Percentiles rank a stretch among this genome's conserved stretches.
phyloP scores from a whole-genome alignment of 1,284 basidiomycete species.

The Boletus semigastroideus region DNA sequence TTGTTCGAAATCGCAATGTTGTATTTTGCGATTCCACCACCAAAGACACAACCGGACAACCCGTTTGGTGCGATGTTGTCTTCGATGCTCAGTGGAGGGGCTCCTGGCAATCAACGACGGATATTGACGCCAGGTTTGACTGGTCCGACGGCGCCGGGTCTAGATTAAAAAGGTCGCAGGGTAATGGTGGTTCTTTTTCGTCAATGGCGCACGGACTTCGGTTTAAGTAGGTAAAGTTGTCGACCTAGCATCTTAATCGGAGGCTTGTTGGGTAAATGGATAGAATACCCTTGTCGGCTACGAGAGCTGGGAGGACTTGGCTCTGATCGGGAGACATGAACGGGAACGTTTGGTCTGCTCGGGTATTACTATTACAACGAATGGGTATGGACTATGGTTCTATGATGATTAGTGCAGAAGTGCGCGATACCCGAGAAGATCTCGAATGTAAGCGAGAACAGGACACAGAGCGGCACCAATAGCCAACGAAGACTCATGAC shows the following conservation, averaged over 20 bases:
- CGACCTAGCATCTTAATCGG: conserved; percentile 10
- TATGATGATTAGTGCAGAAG: conserved; percentile 20
- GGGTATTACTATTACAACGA: conserved; percentile 15
- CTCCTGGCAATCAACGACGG: conserved; percentile 35
- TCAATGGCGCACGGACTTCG: conserved; percentile 5
- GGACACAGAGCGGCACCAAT: conserved; percentile 7
- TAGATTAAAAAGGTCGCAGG: conserved; percentile 36
- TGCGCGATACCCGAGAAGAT: neutral
- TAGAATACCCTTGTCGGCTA: neutral
- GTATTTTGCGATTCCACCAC: conserved; percentile 81
- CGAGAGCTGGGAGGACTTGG: neutral
- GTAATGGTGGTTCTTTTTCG: conserved; percentile 6
- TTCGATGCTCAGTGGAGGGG: conserved; percentile 74
- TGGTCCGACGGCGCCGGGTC: conserved; percentile 32
- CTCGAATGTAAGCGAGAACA: conserved; percentile 18
- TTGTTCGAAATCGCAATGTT: conserved; percentile 60
- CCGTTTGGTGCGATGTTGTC: conserved; percentile 84
- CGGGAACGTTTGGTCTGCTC: neutral
- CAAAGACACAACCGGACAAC: conserved; percentile 67
- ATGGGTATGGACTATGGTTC: conserved; percentile 15
- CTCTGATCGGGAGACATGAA: neutral
- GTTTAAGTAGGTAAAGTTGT: conserved; percentile 2
- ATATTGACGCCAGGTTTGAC: conserved; percentile 41
- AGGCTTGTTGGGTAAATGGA: conserved; percentile 1
- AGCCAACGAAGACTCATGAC: conserved; percentile 15